Evolutionary conservation across 2,329 filamentous ascomycete genomes (phyloP), one percentile per base, ranked within the genome.

Genomic region (Dactylellina sp.): DNA sequence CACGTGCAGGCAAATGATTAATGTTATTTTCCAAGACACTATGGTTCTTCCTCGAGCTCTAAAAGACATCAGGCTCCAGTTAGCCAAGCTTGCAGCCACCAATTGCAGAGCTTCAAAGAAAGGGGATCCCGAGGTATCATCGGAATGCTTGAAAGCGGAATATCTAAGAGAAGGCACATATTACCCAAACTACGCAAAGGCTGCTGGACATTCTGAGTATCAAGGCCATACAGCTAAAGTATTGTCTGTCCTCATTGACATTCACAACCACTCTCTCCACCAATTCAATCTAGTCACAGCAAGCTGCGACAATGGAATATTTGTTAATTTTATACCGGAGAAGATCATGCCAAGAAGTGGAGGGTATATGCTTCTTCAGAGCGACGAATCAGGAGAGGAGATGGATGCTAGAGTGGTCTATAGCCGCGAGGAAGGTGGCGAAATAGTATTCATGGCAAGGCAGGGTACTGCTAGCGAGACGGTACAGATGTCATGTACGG

Each of bases 161-260:
- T 64, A 55, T 22, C 42, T 55, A 25, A 46, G n/a, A 20, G 49
- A 55, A 55, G 47, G 24, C 16, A 2, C 14, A n/a, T 64, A 63
- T 14, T 63, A 64, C 22, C 32, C 28, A 4, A 47, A 64, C 16
- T 55, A 64, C 24, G 49, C 37, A 32, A 53, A 24, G 22, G 37
- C 47, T 22, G 40, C 47, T 20, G 60, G 24, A 35, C 47, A 55
- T 11, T 22, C 47, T n/a, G 60, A 55, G 11, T 46, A 55, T 37
- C 16, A 32, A 14, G 14, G n/a, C 28, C 9, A 9, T 20, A 20
- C 5, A 5, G 6, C 24, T 11, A n/a, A n/a, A 2, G 6, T 16
- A 6, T 50, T 50, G 9, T 28, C 20, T 6, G 12, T 32, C 5
- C 14, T 50, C 3, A 9, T 50, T 9, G 46, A 32, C 14, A 25